Evolutionary conservation across 495 filamentous ascomycete species (phyloP).

Genomic region (Achaetomiella virescens): DNA sequence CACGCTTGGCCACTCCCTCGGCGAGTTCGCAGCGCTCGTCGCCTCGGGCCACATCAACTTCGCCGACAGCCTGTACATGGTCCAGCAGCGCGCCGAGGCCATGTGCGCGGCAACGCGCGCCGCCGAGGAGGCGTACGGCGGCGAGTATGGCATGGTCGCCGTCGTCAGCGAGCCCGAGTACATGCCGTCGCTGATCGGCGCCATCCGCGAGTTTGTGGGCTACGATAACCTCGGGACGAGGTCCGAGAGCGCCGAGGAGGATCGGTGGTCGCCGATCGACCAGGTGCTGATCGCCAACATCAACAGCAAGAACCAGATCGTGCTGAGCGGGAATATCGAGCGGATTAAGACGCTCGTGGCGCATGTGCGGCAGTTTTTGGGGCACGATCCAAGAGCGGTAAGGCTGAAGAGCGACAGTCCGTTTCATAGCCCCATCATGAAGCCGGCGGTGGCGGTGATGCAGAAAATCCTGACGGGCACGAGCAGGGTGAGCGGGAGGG

Average conservation of each 20-base stretch:
- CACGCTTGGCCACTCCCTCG: slow-evolving; percentile 87
- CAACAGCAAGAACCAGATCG: slow-evolving; percentile 94
- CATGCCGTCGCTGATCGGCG: slow-evolving; percentile 57
- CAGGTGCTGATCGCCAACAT: slow-evolving; percentile 91
- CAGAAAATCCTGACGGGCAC: slow-evolving; percentile 51
- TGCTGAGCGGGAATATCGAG: slow-evolving; percentile 81
- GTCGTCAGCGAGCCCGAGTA: slow-evolving; percentile 77
- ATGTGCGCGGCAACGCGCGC: slow-evolving; percentile 72
- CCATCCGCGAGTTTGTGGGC: slow-evolving; percentile 76
- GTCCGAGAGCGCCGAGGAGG: slow-evolving; percentile 56
- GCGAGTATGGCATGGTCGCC: slow-evolving; percentile 90
- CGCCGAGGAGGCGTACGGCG: slow-evolving; percentile 56
- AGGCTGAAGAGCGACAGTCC: slow-evolving; percentile 82
- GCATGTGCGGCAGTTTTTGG: slow-evolving; percentile 85
- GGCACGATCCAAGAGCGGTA: slow-evolving; percentile 87
- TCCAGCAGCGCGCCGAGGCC: slow-evolving; percentile 71
- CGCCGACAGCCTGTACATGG: slow-evolving; percentile 68
- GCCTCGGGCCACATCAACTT: slow-evolving; percentile 72
- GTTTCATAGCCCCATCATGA: slow-evolving; percentile 92
- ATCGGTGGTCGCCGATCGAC: slow-evolving; percentile 58
- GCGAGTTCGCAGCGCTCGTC: slow-evolving; percentile 88
- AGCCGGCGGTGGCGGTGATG: slow-evolving; percentile 71
- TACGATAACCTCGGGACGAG: slow-evolving; percentile 57
- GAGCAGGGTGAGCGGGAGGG: slow-evolving; percentile 41
- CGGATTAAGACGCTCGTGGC: slow-evolving; percentile 79